Conservation (phyloP, 73 alveolate genomes). For the Urostyla sp. region DNA sequence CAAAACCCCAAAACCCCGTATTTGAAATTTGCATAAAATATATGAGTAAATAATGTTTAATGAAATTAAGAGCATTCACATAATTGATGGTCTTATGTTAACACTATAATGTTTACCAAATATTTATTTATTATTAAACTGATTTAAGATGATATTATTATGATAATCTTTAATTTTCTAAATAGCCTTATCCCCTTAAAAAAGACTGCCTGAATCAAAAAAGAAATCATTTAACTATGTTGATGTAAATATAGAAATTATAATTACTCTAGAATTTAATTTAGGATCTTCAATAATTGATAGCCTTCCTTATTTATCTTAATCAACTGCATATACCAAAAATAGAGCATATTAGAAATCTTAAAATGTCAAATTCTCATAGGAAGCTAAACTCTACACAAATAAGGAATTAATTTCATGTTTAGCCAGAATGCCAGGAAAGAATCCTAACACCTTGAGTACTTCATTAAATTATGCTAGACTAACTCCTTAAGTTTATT, state of each 20-base stretch:
- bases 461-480: constrained; percentile 19
- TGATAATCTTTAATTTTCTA: constrained; percentile 41
- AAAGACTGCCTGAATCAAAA: background rate
- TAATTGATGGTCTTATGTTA: constrained; percentile 40
- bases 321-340: background rate
- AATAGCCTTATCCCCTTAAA: constrained; percentile 28
- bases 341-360: constrained; percentile 27
- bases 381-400: background rate
- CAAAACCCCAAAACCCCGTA: constrained; percentile 28
- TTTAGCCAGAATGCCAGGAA: constrained; percentile 26
- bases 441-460: constrained; percentile 24
- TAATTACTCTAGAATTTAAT: background rate
- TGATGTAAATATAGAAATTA: background rate
- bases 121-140: constrained; percentile 10
- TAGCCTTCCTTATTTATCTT: constrained; percentile 10
- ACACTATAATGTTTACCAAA: constrained; percentile 61
- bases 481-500: constrained; percentile 25
- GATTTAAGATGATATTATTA: constrained; percentile 9
- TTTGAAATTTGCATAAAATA: no score
- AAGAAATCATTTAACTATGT: constrained; percentile 24
- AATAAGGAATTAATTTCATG: constrained; percentile 43
- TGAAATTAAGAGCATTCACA: constrained; percentile 4
- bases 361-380: constrained; percentile 4
- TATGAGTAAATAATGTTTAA: background rate
- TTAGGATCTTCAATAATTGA: background rate